Conservation (phyloP, 768 basidiomycete genomes). For the Amanita rimosa region DNA sequence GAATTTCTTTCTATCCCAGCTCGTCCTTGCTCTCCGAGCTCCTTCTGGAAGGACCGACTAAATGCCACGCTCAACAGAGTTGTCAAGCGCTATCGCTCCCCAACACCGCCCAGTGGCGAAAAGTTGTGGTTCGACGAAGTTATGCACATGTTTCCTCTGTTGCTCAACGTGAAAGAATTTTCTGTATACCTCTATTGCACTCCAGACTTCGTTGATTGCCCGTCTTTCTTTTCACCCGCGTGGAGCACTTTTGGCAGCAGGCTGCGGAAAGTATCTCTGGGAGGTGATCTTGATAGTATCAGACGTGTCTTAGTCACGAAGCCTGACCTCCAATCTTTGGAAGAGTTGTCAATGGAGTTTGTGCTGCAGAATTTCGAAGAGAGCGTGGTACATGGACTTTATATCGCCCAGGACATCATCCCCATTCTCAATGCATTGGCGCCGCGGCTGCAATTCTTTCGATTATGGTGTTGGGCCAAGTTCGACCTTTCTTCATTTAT, state of each 20-base stretch:
- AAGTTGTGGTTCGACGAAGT: constrained; percentile 14
- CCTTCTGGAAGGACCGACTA: not conserved
- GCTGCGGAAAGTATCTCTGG: constrained; percentile 22
- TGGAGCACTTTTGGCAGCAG: constrained; percentile 29
- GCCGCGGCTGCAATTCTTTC: constrained; percentile 22
- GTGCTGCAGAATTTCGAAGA: constrained; percentile 18
- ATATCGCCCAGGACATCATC: constrained; percentile 20
- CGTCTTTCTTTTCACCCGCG: constrained; percentile 21
- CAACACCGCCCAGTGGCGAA: constrained; percentile 7
- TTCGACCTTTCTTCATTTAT: constrained; percentile 27
- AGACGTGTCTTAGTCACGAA: constrained; percentile 20
- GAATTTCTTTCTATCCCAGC: not conserved
- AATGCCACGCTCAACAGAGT: constrained; percentile 4
- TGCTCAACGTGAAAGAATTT: constrained; percentile 22
- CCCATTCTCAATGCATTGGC: constrained; percentile 29
- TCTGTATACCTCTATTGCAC: constrained; percentile 30
- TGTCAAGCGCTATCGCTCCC: constrained; percentile 9
- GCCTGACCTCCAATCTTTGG: constrained; percentile 19
- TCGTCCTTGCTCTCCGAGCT: not conserved
- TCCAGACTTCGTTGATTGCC: constrained; percentile 17
- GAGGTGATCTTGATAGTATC: constrained; percentile 25
- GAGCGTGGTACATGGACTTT: not conserved
- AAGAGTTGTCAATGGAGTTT: constrained; percentile 28
- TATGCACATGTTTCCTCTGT: constrained; percentile 17
- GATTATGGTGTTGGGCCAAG: constrained; percentile 28